A percentile compares a stretch with the other conserved stretches of the same genome.
These are phyloP conservation scores for Yamagishiella unicocca DNA, from an alignment of 139 green algal genomes.

Conservation along the genomic window DNA sequence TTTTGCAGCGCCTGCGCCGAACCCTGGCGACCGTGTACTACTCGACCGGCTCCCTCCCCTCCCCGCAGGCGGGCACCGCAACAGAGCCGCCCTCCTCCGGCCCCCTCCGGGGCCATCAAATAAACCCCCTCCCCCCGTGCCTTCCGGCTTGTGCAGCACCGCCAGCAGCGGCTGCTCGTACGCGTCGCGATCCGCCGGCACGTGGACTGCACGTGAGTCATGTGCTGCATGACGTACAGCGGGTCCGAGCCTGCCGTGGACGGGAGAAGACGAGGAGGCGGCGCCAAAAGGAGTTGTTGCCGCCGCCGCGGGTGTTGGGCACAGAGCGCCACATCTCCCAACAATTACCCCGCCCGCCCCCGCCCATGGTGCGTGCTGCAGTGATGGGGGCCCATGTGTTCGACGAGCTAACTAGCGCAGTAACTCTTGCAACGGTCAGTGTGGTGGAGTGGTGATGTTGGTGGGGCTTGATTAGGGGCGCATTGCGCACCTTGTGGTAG, in stretches of 20 bases:
- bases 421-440: too few relatives aligned
- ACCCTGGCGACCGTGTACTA: neutral
- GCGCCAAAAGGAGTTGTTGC: neutral
- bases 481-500: neutral
- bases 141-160: slow-evolving; percentile 38
- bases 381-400: too few relatives aligned
- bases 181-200: neutral
- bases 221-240: neutral
- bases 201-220: slow-evolving; percentile 1
- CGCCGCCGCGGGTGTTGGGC: too few relatives aligned
- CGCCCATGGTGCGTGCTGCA: neutral
- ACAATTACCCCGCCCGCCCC: neutral
- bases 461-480: neutral
- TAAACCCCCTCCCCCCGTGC: neutral
- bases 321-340: too few relatives aligned
- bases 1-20: neutral
- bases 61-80: too few relatives aligned
- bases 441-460: too few relatives aligned
- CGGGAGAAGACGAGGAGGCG: neutral
- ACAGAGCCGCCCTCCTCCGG: too few relatives aligned
- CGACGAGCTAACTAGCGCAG: neutral
- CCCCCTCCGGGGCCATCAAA: too few relatives aligned
- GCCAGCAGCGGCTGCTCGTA: slow-evolving; percentile 24
- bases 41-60: too few relatives aligned
- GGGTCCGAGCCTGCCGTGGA: slow-evolving; percentile 8